Evolutionary conservation across 2,329 filamentous ascomycete species (phyloP).

Genomic region (Colletotrichum echinochloae): DNA sequence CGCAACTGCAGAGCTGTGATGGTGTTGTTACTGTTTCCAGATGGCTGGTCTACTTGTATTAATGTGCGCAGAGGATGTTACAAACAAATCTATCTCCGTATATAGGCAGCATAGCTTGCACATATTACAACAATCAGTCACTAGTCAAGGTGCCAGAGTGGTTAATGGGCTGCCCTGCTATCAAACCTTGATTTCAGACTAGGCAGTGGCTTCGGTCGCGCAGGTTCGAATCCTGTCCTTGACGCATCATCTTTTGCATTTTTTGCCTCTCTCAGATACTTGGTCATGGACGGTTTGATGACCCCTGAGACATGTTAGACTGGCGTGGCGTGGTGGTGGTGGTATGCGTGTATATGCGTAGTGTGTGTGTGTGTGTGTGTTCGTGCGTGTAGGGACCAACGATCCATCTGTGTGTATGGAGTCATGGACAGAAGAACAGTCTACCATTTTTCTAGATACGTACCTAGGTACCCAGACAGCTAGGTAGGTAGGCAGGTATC

Average conservation of each 20-base stretch:
- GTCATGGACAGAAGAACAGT: too few species aligned
- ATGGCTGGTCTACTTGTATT: neutral
- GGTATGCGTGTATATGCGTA: too few species aligned
- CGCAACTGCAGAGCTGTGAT: too few species aligned
- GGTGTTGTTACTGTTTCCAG: neutral
- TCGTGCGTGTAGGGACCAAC: too few species aligned
- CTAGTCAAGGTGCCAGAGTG: conserved; percentile 29
- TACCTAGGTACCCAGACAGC: too few species aligned
- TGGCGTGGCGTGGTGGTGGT: too few species aligned
- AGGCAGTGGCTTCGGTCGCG: conserved; percentile 30
- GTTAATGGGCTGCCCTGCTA: conserved; percentile 31
- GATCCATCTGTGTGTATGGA: too few species aligned
- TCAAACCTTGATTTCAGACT: conserved; percentile 17
- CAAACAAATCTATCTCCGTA: rapidly evolving
- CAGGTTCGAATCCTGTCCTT: conserved; percentile 31
- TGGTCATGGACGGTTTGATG: too few species aligned
- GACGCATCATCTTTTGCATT: neutral
- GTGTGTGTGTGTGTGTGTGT: too few species aligned
- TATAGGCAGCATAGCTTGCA: neutral
- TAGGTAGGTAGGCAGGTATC: too few species aligned
- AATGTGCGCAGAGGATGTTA: neutral
- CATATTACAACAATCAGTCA: neutral
- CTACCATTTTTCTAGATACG: too few species aligned
- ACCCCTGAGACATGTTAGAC: too few species aligned
- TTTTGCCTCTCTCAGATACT: neutral